A percentile compares a stretch with the other conserved stretches of the same genome.
These are phyloP conservation scores for Quercus suber DNA, from an alignment of 306 rosid species.

Conservation along the genomic window DNA sequence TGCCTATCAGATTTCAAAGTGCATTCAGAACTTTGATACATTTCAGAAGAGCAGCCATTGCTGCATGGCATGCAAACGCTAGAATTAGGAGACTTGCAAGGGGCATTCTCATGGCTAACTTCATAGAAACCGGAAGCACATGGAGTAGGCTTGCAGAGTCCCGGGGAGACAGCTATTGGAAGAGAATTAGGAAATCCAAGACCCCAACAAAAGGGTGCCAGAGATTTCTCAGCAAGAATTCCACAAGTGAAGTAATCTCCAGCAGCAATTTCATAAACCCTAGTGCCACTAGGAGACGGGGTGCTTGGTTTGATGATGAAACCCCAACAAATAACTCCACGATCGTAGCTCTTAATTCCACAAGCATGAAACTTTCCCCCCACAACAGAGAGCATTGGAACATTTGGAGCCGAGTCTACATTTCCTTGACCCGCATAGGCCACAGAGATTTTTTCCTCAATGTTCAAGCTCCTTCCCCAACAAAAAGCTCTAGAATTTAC, in stretches of 20 bases:
- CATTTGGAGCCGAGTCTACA: conserved; percentile 70
- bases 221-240: conserved; percentile 63
- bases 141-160: conserved; percentile 59
- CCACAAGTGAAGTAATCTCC: conserved; percentile 95
- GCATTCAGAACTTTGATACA: conserved; percentile 61
- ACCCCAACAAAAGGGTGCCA: conserved; percentile 90
- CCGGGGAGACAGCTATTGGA: conserved; percentile 73
- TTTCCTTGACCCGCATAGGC: conserved; percentile 47
- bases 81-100: conserved; percentile 52
- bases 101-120: conserved; percentile 35
- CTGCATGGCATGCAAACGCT: conserved; percentile 75
- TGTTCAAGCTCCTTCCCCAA: conserved; percentile 83
- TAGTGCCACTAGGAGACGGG: conserved; percentile 49
- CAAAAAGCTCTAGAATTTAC: conserved; percentile 55
- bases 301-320: conserved; percentile 61
- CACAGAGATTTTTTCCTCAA: conserved; percentile 68
- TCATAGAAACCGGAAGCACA: conserved; percentile 77
- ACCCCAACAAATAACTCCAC: conserved; percentile 87
- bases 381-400: conserved; percentile 68
- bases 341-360: conserved; percentile 77
- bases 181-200: conserved; percentile 75
- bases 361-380: conserved; percentile 97
- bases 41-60: conserved; percentile 60
- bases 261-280: conserved; percentile 70
- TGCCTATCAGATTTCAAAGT: conserved; percentile 50